Evolutionary conservation across 768 basidiomycete species (phyloP).

Genomic region (Mycena filopes): DNA sequence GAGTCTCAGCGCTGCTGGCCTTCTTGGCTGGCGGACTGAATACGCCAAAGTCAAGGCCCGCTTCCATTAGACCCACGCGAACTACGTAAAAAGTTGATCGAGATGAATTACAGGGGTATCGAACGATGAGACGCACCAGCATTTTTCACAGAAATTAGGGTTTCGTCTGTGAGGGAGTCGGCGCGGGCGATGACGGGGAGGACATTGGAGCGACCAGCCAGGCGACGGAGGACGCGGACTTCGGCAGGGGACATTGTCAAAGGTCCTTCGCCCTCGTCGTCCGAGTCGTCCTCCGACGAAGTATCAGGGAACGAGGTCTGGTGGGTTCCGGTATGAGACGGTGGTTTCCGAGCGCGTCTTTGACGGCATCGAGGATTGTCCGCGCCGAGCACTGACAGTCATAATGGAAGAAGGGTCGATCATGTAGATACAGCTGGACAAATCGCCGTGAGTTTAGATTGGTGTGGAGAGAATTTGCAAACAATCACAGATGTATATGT

Average conservation of each 20-base stretch:
- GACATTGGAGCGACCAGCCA: constrained; percentile 80
- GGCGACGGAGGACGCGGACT: constrained; percentile 80
- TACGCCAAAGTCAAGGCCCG: constrained; percentile 81
- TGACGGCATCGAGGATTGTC: constrained; percentile 57
- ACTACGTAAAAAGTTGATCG: constrained; percentile 47
- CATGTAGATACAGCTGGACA: constrained; percentile 81
- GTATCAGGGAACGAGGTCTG: constrained; percentile 67
- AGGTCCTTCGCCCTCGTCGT: constrained; percentile 58
- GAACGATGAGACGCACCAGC: constrained; percentile 52
- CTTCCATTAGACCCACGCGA: constrained; percentile 70
- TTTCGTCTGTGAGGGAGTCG: constrained; percentile 87
- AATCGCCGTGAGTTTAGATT: constrained; percentile 20
- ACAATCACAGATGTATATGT: constrained; percentile 85
- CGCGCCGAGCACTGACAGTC: constrained; percentile 62
- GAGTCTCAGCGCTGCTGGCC: constrained; percentile 38
- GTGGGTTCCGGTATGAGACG: constrained; percentile 61
- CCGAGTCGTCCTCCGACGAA: constrained; percentile 60
- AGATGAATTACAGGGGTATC: neutral
- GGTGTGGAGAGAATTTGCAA: neutral
- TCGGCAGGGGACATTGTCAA: constrained; percentile 82
- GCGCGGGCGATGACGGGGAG: constrained; percentile 84
- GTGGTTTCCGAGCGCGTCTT: constrained; percentile 76
- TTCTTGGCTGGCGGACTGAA: constrained; percentile 63
- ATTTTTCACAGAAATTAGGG: constrained; percentile 73
- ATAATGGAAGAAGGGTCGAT: constrained; percentile 81